Base-by-base conservation (phyloP, 352 stramenopile genomes). In the Globisporangium recalcitrans region DNA sequence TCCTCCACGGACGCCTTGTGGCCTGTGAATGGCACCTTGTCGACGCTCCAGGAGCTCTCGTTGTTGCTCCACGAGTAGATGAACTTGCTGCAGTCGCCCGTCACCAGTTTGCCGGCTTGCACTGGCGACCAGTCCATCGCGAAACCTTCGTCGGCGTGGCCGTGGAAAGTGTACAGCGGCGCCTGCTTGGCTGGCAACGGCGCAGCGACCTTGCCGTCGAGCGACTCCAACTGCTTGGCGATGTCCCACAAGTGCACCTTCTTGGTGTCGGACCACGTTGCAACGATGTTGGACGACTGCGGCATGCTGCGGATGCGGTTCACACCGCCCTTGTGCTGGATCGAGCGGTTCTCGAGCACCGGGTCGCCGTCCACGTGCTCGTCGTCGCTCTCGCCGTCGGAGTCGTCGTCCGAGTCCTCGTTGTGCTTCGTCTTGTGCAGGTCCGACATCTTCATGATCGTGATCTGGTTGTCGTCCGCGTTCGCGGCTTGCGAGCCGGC, bases 161-260 rank as follows among this genome's bases (percentile, higher is more conserved):
- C 97, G 21, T 81, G 88, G 70, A 99, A 99, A 26, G 91, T 97
- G 77, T 96, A 98, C 55, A 98, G 60, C 5, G 82, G 76, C 59
- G 73, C 62, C 60, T 84, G 72, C 62, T 91, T 91, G 19, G 75
- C 59, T 10, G 78, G 74, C 32, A 88, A 49, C 36, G 80, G 75
- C 56, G 72, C 80, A 3, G 67, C 55, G 1, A 74, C 72, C 68
- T 97, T 90, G 44, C 85, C 80, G 38, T 98, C 85, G 2, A 98
- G 72, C 32, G 84, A 90, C 64, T 90, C 78, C 26, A 97, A 77
- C 65, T 97, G 85, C 66, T 90, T 91, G 31, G 86, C 77, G 58
- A 99, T 85, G 74, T 99, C 95, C 78, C 89, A 99, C 42, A 99
- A 71, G 64, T 98, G 94, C 59, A 99, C 96, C 54, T 93, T 91